Conservation (phyloP, 1,139 yeast species). For the Debaryomycetaceae sp. region DNA sequence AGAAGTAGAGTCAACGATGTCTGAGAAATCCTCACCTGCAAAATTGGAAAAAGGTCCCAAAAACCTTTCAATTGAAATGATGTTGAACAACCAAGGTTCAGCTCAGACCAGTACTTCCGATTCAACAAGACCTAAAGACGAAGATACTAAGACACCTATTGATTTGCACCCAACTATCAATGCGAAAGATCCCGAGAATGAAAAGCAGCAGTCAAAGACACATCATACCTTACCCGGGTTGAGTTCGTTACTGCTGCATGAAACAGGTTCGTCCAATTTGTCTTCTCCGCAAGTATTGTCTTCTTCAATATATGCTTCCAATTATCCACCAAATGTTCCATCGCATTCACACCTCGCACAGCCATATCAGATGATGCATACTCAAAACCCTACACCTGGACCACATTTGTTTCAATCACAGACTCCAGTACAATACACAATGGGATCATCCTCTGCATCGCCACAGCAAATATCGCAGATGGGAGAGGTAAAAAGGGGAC, state of each 20-base stretch:
- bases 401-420: conserved; percentile 4
- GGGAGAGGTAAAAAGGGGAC: conserved; percentile 19
- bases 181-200: not conserved
- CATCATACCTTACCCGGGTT: not conserved
- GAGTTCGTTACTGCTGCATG: not conserved
- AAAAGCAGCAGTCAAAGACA: not conserved
- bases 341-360: not conserved
- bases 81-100: conserved; percentile 6
- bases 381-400: not conserved
- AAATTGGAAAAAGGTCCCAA: conserved; percentile 2
- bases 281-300: not conserved
- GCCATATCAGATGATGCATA: not conserved
- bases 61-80: conserved; percentile 12
- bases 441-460: conserved; percentile 8
- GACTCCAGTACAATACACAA: conserved; percentile 5
- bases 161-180: not conserved
- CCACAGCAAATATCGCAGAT: not conserved
- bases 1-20: not conserved
- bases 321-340: not conserved
- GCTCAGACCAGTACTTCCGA: not conserved
- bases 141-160: not conserved
- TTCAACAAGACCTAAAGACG: not conserved
- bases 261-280: not conserved
- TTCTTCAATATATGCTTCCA: not conserved
- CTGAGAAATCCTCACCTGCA: not conserved